phyloP scores from a whole-genome alignment of 139 green algal genomes.

The Nannochloris sp. region DNA sequence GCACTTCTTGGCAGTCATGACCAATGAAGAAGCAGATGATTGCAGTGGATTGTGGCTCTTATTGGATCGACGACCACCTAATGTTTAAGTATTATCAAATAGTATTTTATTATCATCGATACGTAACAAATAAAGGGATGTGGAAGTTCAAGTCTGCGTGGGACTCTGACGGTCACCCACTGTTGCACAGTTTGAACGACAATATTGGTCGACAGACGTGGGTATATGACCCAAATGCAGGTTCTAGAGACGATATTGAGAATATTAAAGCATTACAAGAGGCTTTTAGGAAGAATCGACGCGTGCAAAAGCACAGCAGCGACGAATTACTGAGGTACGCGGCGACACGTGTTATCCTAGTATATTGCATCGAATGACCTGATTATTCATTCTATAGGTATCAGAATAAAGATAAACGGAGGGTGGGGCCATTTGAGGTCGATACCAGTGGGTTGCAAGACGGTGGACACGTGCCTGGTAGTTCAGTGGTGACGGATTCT shows the following conservation, averaged over 20 bases:
- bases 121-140: slow-evolving; percentile 9
- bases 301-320: slow-evolving; percentile 59
- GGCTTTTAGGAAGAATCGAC: slow-evolving; percentile 50
- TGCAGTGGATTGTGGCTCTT: slow-evolving; percentile 89
- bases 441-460: not conserved
- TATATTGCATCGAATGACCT: not conserved
- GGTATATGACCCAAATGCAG: slow-evolving; percentile 51
- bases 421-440: slow-evolving; percentile 9
- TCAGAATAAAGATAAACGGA: slow-evolving; percentile 10
- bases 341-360: not conserved
- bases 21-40: slow-evolving; percentile 76
- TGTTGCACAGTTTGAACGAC: slow-evolving; percentile 45
- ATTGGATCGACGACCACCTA: slow-evolving; percentile 59
- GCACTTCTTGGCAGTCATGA: slow-evolving; percentile 94
- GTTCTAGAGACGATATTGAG: slow-evolving; percentile 51
- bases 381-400: slow-evolving; percentile 14
- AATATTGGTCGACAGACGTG: slow-evolving; percentile 72
- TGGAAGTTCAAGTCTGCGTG: slow-evolving; percentile 20
- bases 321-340: slow-evolving; percentile 76
- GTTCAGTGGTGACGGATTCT: slow-evolving; percentile 7
- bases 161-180: slow-evolving; percentile 20
- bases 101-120: slow-evolving; percentile 3
- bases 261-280: slow-evolving; percentile 48
- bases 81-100: slow-evolving; percentile 32
- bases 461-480: not conserved